These are phyloP conservation scores for Wickerhamiella sergipiensis DNA, from an alignment of 805 yeast species.

Conservation along the genomic window DNA sequence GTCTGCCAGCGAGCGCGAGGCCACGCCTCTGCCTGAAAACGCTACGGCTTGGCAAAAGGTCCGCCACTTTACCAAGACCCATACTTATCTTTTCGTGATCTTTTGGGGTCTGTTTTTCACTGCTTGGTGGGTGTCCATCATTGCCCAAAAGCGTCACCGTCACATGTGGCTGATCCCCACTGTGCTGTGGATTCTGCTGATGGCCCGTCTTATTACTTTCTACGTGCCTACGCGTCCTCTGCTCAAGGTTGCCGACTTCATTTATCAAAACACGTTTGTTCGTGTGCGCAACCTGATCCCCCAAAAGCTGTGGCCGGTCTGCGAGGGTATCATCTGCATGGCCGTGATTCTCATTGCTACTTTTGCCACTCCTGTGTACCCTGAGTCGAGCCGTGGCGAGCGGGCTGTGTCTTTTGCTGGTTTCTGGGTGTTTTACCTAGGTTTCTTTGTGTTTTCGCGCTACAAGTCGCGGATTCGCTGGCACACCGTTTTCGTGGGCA, in stretches of 20 bases:
- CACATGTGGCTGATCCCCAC: constrained; percentile 47
- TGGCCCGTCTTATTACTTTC: constrained; percentile 39
- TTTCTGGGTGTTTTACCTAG: constrained; percentile 32
- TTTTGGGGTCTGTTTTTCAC: constrained; percentile 31
- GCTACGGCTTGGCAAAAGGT: not conserved
- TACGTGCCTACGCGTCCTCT: constrained; percentile 30
- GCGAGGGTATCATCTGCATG: constrained; percentile 34
- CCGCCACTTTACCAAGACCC: constrained; percentile 5
- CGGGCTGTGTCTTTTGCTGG: constrained; percentile 49
- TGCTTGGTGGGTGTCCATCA: constrained; percentile 44
- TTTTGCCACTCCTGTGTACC: constrained; percentile 34
- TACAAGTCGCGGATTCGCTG: constrained; percentile 36
- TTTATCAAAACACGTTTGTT: constrained; percentile 22
- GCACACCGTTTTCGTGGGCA: constrained; percentile 47
- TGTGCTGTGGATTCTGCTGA: constrained; percentile 35
- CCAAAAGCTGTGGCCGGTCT: constrained; percentile 28
- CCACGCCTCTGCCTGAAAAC: constrained; percentile 4
- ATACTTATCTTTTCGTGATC: constrained; percentile 20
- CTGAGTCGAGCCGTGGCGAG: constrained; percentile 35
- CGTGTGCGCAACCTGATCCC: constrained; percentile 26
- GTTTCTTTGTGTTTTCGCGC: constrained; percentile 34
- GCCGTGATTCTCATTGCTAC: constrained; percentile 41
- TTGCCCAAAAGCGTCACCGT: constrained; percentile 37
- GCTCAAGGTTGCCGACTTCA: constrained; percentile 20
- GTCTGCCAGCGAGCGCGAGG: not conserved